Evolutionary conservation across 2,329 filamentous ascomycete species (phyloP), one percentile per base, ranked within the genome.

Genomic region (Aspergillus pseudotamarii): DNA sequence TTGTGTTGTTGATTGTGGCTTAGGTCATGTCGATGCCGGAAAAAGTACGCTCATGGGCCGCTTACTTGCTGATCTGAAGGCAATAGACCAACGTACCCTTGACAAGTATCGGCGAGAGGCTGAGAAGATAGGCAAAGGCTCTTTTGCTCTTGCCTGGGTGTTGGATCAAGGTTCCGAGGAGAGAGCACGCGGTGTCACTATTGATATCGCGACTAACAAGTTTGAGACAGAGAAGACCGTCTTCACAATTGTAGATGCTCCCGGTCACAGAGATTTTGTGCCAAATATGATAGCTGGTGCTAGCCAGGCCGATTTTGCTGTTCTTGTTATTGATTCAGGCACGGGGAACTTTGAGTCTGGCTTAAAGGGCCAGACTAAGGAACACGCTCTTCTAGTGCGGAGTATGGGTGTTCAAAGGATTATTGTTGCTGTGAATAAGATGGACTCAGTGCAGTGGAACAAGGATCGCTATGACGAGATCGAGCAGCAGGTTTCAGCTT

Each of bases 211-310:
- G 10, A 96, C 91, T 21, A 96, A 96, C 75, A 89, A 93, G 67
- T 99, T 99, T 73, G 92, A 96, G 74, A 99, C 96, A 0, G 89
- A 92, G 1, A 90, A 86, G 58, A 95, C 93, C 0, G 86, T 86
- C 12, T 98, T 98, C 73, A 98, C 95, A 1, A 97, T 99, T 53
- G 84, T 99, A 5, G 95, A 99, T 75, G 94, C 95, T 0, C 95
- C 95, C 0, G 95, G 95, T 0, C 95, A 99, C 78, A 87, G 89
- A 64, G 95, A 99, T 75, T 99, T 98, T 74, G 93, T 99, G 23
- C 95, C 95, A 0, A 99, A 97, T 77, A 99, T 99, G 95, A 97
- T 99, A 75, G 94, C 94, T 2, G 95, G 95, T 16, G 93, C 94
- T 4, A 95, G 92, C 63, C 94, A 97, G 78, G 96, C 95, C 11